These are phyloP conservation scores for Persicaria maculosa DNA, from an alignment of 148 eudicot species.

Conservation along the genomic window DNA sequence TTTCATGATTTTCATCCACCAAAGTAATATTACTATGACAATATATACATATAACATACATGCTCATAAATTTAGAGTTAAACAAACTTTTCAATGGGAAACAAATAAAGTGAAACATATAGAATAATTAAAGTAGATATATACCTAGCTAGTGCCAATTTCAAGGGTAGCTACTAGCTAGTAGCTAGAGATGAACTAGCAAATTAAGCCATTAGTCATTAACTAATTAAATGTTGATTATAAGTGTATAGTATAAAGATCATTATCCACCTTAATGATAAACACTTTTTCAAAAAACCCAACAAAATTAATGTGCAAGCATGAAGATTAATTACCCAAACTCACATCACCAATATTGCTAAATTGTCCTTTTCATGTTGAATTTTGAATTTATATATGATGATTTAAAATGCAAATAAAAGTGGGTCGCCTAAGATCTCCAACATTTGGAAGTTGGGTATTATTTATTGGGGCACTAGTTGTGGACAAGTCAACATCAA, in stretches of 20 bases:
- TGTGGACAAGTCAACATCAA: slow-evolving; percentile 5
- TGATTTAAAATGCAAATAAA: neutral
- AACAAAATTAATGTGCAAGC: neutral
- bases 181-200: neutral
- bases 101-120: neutral
- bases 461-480: neutral
- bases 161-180: slow-evolving; percentile 3
- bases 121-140: neutral
- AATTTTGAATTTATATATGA: neutral
- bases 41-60: too few relatives aligned
- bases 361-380: neutral
- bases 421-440: slow-evolving; percentile 4
- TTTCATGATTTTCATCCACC: too few relatives aligned
- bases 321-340: neutral
- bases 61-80: too few relatives aligned
- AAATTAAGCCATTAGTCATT: neutral
- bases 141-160: neutral
- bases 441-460: neutral
- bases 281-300: neutral
- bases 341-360: neutral
- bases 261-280: slow-evolving; percentile 1
- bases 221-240: neutral
- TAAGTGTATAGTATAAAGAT: neutral
- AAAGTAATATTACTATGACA: too few relatives aligned
- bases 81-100: neutral